Conservation (phyloP, 2,329 filamentous ascomycete genomes). For the Aspergillus tamarii region DNA sequence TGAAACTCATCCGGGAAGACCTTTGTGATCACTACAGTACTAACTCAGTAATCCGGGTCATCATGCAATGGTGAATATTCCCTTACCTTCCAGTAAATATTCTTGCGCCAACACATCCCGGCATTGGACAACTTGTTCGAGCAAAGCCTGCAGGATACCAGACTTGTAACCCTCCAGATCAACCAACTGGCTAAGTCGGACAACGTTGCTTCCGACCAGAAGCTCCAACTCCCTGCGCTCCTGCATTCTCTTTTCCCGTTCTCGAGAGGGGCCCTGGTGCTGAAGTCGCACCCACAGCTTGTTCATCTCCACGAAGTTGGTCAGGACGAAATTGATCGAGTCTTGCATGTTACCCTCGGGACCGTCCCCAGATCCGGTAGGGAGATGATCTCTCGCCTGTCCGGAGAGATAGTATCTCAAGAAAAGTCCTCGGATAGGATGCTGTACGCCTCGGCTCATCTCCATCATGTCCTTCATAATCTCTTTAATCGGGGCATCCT, state of each 20-base stretch:
- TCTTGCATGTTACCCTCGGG: conserved; percentile 95
- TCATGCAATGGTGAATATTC: neutral
- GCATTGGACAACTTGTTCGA: conserved; percentile 98
- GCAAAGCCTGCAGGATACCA: conserved; percentile 80
- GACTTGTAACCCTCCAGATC: conserved; percentile 94
- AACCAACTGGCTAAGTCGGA: conserved; percentile 90
- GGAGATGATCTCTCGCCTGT: conserved; percentile 87
- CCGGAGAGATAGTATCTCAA: conserved; percentile 94
- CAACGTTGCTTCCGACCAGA: conserved; percentile 93
- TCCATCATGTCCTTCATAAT: conserved; percentile 99
- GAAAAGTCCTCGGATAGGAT: conserved; percentile 93
- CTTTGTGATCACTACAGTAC: conserved; percentile 79
- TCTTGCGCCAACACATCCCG: conserved; percentile 96
- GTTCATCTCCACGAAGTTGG: conserved; percentile 99
- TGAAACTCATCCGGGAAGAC: conserved; percentile 99
- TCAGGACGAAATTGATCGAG: conserved; percentile 96
- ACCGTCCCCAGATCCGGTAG: conserved; percentile 79
- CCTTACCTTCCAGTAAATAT: conserved; percentile 79
- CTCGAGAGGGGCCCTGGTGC: conserved; percentile 94
- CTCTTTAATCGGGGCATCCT: conserved; percentile 97
- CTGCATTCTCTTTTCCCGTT: conserved; percentile 89
- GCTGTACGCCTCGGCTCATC: conserved; percentile 97
- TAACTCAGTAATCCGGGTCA: conserved; percentile 15
- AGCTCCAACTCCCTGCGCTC: conserved; percentile 95
- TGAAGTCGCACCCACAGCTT: conserved; percentile 98